Evolutionary conservation across 2,329 filamentous ascomycete genomes (phyloP), one percentile per base, ranked within the genome.

Genomic region (Verticillium tricorpus): DNA sequence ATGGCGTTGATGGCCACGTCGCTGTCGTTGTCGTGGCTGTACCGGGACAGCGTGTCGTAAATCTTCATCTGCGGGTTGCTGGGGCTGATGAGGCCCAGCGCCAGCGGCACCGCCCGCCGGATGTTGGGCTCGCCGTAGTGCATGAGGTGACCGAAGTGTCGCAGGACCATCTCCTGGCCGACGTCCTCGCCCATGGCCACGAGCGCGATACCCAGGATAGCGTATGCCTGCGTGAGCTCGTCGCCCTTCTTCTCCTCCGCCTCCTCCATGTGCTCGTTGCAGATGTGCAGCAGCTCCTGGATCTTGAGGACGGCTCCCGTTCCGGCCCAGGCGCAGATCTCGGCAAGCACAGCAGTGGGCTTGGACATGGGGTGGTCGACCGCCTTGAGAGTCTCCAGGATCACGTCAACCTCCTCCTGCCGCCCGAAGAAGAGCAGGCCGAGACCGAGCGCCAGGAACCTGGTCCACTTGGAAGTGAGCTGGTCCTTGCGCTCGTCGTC

Each of bases 41-140:
- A 99, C 72, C 95, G 85, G 59, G 95, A 99, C 12, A 99, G 82
- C 0, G 95, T 99, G 76, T 99, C 95, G 80, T 99, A 99, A 57
- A 99, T 91, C 83, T 98, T 99, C 94, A 99, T 99, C 76, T 99
- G 96, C 12, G 95, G 95, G 80, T 99, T 99, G 79, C 93, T 97
- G 14, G 96, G 92, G 78, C 92, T 97, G 72, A 99, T 89, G 60
- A 99, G 85, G 71, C 93, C 96, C 92, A 99, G 96, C 31, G 95
- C 95, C 60, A 99, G 83, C 39, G 95, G 95, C 34, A 99, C 95
- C 22, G 93, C 94, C 73, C 95, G 95, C 65, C 95, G 90, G 70
- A 99, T 99, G 74, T 99, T 98, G 72, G 93, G 85, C 76, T 97
- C 94, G 66, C 96, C 95, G 71, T 99, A 99, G 79, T 99, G 95